A percentile compares a stretch with the other conserved stretches of the same genome.
Conservation (phyloP, 208 protist genomes). For the Trypanosoma melophagium region DNA sequence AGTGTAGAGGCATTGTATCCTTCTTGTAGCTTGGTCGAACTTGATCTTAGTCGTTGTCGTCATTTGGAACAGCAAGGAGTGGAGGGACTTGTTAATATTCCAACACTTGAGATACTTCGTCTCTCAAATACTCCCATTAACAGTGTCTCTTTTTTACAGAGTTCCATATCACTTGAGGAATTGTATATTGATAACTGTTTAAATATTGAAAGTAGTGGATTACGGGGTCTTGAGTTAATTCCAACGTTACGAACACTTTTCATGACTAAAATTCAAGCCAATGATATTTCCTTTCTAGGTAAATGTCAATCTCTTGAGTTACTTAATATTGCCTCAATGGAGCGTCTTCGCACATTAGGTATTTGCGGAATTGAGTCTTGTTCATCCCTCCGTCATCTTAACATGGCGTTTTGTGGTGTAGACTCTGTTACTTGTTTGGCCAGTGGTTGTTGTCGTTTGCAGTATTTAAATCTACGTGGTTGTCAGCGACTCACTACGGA, state of each 20-base stretch:
- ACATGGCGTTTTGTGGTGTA: slow-evolving; percentile 45
- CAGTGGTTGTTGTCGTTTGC: slow-evolving; percentile 31
- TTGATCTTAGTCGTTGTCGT: slow-evolving; percentile 57
- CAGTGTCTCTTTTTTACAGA: slow-evolving; percentile 43
- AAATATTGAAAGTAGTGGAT: slow-evolving; percentile 31
- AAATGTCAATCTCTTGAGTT: slow-evolving; percentile 30
- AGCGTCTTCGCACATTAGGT: slow-evolving; percentile 31
- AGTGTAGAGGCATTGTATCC: slow-evolving; percentile 49
- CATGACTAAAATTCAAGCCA: slow-evolving; percentile 32
- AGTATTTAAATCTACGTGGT: slow-evolving; percentile 35
- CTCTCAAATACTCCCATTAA: slow-evolving; percentile 50
- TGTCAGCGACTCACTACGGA: slow-evolving; percentile 24
- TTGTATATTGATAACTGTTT: slow-evolving; percentile 56
- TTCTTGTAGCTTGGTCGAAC: slow-evolving; percentile 32
- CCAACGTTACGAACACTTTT: slow-evolving; percentile 35
- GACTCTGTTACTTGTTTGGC: slow-evolving; percentile 31
- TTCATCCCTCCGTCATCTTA: slow-evolving; percentile 36
- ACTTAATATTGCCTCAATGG: slow-evolving; percentile 36
- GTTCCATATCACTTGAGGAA: slow-evolving; percentile 34
- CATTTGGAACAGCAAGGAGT: slow-evolving; percentile 57
- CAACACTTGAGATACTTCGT: slow-evolving; percentile 45
- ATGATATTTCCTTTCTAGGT: slow-evolving; percentile 39
- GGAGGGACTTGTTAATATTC: slow-evolving; percentile 51
- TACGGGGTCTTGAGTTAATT: slow-evolving; percentile 38
- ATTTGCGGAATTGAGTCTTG: slow-evolving; percentile 39